Base-by-base conservation (phyloP, 148 eudicot genomes). In the Spergularia marina region DNA sequence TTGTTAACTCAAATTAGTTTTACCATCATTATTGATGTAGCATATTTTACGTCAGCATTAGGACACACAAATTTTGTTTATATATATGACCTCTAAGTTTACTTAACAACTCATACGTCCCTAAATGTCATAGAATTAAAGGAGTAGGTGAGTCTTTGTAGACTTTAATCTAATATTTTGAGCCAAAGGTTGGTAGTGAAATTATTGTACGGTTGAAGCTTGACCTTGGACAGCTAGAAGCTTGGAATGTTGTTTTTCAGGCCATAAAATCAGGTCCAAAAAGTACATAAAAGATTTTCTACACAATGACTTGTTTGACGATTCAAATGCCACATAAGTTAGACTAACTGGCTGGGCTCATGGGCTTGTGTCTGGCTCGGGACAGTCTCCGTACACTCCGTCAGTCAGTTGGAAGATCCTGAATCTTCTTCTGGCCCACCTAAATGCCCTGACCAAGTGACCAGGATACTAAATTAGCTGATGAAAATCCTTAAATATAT, bases 161-260 rank as follows among this genome's bases (percentile, higher is more conserved):
- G 36, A 30, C 36, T 2, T 30, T 30, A 3, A 30, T 30, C 49
- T 44, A 44, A 6, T 54, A 10, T 5, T 34, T 30, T 60, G 30
- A 79, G 65, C 66, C 53, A 78, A 53, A 72, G 78, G 76, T 74
- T 39, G 41, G 49, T 21, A 64, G 53, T 11, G 78, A 54, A 76
- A 82, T 89, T 77, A 86, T 83, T 83, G 88, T 84, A 84, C 82
- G 84, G 84, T 78, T 77, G 57, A 76, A 70, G 70, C 63, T 17
- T 77, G 59, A 70, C 67, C 63, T 17, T 77, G 59, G 78, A 80
- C 88, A 86, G 85, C 86, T 78, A 80, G 70, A 73, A 65, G 65
- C 58, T 25, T 83, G 84, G 86, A 82, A 80, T 76, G 75, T 87
- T 78, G 88, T 79, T 85, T 47, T 30, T 30, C 36, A 30, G 36